Evolutionary conservation across 2,329 filamentous ascomycete species (phyloP), one percentile per base, ranked within the genome.

Genomic region (Phaeomoniella chlamydospora): DNA sequence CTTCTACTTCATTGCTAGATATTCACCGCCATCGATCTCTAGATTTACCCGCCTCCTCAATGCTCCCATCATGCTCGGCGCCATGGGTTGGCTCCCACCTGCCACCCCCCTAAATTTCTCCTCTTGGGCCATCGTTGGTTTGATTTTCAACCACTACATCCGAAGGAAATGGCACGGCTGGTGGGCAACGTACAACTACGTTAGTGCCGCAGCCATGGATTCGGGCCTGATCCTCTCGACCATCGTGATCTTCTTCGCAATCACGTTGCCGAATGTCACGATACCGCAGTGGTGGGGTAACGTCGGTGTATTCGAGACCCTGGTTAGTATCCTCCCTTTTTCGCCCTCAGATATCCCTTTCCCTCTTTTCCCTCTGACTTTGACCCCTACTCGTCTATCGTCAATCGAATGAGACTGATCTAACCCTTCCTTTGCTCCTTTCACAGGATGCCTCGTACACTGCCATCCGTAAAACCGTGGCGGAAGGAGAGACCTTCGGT

Each of bases 401-500:
- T n/a, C n/a, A n/a, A n/a, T n/a, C n/a, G n/a, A n/a, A n/a, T n/a
- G n/a, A n/a, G n/a, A n/a, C n/a, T n/a, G n/a, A n/a, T n/a, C n/a
- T n/a, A n/a, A n/a, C n/a, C n/a, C n/a, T n/a, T n/a, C n/a, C n/a
- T n/a, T n/a, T n/a, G n/a, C n/a, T n/a, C n/a, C n/a, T n/a, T n/a
- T n/a, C 6, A 26, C 22, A 26, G 22, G 78, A 82, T 45, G 67
- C 64, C 9, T 51, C 66, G 45, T 70, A 67, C 9, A 70, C 63
- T 2, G 78, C 77, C 5, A 55, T 80, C n/a, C 67, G 72, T 52
- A 56, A 59, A 12, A 59, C 61, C 6, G 45, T 80, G 9, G 47
- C 59, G 0, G 49, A 63, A 1, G 77, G 75, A 0, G 49, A 72
- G 52, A 72, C 57, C 0, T 82, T 81, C 57, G 77, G 77, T 4